Percentiles rank a stretch among this genome's conserved stretches.
phyloP scores from a whole-genome alignment of 176 grass and related monocot genomes.

The Phoenix dactylifera region DNA sequence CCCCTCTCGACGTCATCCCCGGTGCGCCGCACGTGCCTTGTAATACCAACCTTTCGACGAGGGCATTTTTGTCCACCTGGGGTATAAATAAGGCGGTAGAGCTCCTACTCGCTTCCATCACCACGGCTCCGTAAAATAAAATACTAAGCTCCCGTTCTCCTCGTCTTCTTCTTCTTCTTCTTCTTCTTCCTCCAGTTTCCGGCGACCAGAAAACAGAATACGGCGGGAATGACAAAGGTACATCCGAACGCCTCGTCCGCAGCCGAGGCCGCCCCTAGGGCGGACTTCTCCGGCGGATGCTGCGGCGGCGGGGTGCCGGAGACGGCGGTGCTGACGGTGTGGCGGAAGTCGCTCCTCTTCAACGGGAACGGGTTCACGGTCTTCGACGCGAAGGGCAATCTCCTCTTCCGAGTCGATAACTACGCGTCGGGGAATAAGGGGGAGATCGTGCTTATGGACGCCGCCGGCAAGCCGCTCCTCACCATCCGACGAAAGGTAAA shows the following conservation, averaged over 20 bases:
- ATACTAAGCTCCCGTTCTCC: no score
- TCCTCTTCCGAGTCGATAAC: conserved; percentile 12
- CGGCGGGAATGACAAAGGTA: background rate
- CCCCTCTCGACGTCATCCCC: no score
- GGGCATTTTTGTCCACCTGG: no score
- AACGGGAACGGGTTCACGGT: conserved; percentile 12
- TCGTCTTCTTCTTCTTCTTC: no score
- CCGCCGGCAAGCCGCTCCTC: conserved; percentile 7
- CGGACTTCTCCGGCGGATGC: background rate
- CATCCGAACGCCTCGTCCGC: conserved; percentile 1
- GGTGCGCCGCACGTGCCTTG: no score
- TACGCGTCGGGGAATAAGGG: background rate
- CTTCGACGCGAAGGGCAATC: conserved; percentile 13
- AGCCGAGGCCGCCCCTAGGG: no score
- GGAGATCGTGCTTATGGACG: conserved; percentile 16
- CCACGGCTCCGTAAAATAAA: no score
- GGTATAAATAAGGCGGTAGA: no score
- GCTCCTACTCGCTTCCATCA: no score
- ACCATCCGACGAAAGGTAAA: conserved; percentile 14
- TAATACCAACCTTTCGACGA: no score
- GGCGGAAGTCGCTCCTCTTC: conserved; percentile 17
- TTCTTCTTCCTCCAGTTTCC: no score
- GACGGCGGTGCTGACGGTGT: conserved; percentile 9
- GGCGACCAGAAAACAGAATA: no score
- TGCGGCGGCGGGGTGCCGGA: background rate